A percentile compares a stretch with the other conserved stretches of the same genome.
phyloP scores from a whole-genome alignment of 306 rosid species.

The Gillenia trifoliata region DNA sequence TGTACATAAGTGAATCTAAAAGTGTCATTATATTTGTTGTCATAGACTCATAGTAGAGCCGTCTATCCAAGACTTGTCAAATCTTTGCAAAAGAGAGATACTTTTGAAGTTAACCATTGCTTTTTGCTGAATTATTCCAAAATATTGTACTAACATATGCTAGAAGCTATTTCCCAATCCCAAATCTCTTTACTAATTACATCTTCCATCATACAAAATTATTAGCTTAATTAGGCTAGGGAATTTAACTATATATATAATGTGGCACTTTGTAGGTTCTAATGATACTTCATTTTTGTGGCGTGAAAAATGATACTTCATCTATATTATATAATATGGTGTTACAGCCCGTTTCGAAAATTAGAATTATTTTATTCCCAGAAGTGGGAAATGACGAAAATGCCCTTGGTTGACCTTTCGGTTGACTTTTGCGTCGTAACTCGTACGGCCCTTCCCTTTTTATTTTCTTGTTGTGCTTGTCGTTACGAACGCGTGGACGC shows the following conservation, averaged over 20 bases:
- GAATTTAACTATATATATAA: background rate
- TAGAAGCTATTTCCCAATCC: background rate
- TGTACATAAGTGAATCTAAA: background rate
- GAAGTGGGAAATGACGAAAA: too few species aligned
- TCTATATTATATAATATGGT: background rate
- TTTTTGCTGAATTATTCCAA: background rate
- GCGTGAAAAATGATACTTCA: background rate
- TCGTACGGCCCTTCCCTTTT: too few species aligned
- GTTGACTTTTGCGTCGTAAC: too few species aligned
- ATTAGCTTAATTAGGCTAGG: background rate
- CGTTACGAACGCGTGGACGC: too few species aligned
- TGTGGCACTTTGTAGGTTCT: background rate
- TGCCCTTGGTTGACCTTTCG: too few species aligned
- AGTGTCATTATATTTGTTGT: background rate
- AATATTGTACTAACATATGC: background rate
- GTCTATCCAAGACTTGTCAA: background rate
- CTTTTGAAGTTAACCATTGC: background rate
- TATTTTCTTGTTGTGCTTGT: too few species aligned
- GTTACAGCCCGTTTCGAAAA: too few species aligned
- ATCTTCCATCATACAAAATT: too few species aligned
- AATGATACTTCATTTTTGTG: too few species aligned
- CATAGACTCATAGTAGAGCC: too few species aligned
- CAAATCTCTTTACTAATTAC: background rate
- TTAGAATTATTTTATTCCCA: too few species aligned
- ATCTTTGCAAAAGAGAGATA: background rate